These are phyloP conservation scores for Fusarium proliferatum DNA, from an alignment of 2,329 filamentous ascomycete species.

Conservation along the genomic window DNA sequence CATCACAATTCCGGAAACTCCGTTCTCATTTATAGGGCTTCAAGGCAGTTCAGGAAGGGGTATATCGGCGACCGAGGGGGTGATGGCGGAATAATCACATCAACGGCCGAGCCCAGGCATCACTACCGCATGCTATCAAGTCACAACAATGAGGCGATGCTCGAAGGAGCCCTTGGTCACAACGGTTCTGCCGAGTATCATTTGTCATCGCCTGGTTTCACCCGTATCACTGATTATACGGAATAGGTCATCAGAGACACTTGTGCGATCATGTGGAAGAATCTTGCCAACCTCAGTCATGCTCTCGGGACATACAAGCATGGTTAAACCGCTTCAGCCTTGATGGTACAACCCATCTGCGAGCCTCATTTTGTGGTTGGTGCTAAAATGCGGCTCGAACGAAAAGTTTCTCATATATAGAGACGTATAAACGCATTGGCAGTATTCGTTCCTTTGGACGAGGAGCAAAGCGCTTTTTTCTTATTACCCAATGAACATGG, in stretches of 20 bases:
- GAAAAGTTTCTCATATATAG: not conserved
- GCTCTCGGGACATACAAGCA: constrained; percentile 14
- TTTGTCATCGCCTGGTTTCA: constrained; percentile 7
- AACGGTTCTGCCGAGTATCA: not conserved
- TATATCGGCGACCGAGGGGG: not conserved
- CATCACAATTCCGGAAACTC: not conserved
- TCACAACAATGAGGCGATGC: not conserved
- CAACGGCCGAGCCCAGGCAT: not conserved
- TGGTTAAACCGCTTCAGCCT: not conserved
- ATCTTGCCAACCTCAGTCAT: not conserved
- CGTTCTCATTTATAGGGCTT: not conserved
- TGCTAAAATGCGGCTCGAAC: not conserved
- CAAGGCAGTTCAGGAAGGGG: not conserved
- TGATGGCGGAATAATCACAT: not conserved
- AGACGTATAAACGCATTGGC: not conserved
- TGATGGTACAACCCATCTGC: not conserved
- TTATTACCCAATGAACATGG: not conserved
- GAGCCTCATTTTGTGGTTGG: not conserved
- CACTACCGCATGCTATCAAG: not conserved
- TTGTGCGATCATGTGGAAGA: constrained; percentile 14
- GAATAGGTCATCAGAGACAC: not conserved
- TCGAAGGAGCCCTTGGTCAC: not conserved
- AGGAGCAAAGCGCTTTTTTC: not conserved
- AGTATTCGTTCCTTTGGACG: not conserved
- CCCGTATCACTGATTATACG: constrained; percentile 4